Evolutionary conservation across 106 monocot species (phyloP).

Genomic region (Dendrobium officinale): DNA sequence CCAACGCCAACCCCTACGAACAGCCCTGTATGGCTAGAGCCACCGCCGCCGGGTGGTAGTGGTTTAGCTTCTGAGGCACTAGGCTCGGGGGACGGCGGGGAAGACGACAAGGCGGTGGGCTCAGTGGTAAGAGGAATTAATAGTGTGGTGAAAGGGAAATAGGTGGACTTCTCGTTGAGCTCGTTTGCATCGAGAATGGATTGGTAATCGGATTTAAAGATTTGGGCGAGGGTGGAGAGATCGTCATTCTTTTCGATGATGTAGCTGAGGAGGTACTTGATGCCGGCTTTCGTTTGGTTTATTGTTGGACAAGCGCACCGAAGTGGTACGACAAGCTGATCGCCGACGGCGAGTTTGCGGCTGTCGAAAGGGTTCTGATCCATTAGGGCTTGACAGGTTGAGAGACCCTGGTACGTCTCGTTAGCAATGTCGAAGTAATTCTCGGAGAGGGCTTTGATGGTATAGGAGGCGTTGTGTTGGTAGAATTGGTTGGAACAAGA

Average conservation of each 20-base stretch:
- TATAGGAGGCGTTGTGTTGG: slow-evolving; percentile 64
- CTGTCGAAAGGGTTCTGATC: slow-evolving; percentile 50
- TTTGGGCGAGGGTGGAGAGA: slow-evolving; percentile 27
- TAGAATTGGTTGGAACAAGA: slow-evolving; percentile 40
- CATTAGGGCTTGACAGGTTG: slow-evolving; percentile 85
- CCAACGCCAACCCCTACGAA: slow-evolving; percentile 46
- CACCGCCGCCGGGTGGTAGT: background rate
- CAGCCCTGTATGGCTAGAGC: slow-evolving; percentile 13
- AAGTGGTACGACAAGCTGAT: slow-evolving; percentile 38
- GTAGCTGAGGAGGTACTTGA: slow-evolving; percentile 57
- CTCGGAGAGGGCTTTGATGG: slow-evolving; percentile 20
- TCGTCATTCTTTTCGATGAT: slow-evolving; percentile 35
- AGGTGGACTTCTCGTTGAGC: slow-evolving; percentile 13
- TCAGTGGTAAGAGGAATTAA: slow-evolving; percentile 43
- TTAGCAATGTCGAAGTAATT: slow-evolving; percentile 61
- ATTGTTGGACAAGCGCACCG: slow-evolving; percentile 74
- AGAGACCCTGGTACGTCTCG: slow-evolving; percentile 70
- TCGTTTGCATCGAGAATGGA: slow-evolving; percentile 44
- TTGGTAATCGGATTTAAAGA: slow-evolving; percentile 22
- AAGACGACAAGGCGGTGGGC: slow-evolving; percentile 24
- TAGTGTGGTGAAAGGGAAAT: slow-evolving; percentile 66
- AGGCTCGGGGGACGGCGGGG: slow-evolving; percentile 14
- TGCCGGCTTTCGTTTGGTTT: slow-evolving; percentile 37
- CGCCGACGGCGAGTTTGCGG: slow-evolving; percentile 17
- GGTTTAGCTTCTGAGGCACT: slow-evolving; percentile 12